Base-by-base conservation (phyloP, 108 stramenopile genomes). In the Conticribra guillardii region DNA sequence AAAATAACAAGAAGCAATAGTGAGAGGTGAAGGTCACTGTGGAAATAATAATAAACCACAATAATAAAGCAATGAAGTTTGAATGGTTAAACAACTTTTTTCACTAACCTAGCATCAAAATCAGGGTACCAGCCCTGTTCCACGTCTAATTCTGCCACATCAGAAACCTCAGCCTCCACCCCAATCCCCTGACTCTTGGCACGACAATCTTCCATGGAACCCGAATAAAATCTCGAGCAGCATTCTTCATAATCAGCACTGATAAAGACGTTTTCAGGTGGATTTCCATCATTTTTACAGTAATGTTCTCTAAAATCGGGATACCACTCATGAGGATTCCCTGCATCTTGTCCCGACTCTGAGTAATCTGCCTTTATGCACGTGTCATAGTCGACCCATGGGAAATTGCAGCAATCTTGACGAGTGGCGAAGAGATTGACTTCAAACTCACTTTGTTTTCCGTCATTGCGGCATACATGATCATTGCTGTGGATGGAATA, bases 331-430 rank as follows among this genome's bases (percentile, higher is more conserved):
- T 41, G n/a, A n/a, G n/a, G n/a, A n/a, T 59, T 34, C 58, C 58
- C 23, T 22, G 34, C n/a, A 30, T 0, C 54, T 30, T 16, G 1
- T 29, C 53, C 29, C 2, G 29, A 9, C n/a, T n/a, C 17, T 2
- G 54, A 55, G 16, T 28, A 30, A 55, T 24, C 16, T n/a, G 37
- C 37, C 5, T 41, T 41, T 5, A 41, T 41, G 11, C 37, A 41
- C 8, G 37, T 52, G 2, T 52, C 51, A 5, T 33, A 55, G 31
- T 67, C 65, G 23, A 66, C 51, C 41, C 51, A 67, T 7, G 32
- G 33, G 41, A 73, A 73, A 33, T 64, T 24, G 54, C 72, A 73
- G 26, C 72, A 73, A 33, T 30, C 47, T 19, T 73, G 60, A 22
- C 44, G 55, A 0, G 72, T 60, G 27, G 26, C 15, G 54, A 73